Percentiles rank a stretch among this genome's conserved stretches.
phyloP scores from a whole-genome alignment of 768 basidiomycete species.

The Stropharia rugosoannulata region DNA sequence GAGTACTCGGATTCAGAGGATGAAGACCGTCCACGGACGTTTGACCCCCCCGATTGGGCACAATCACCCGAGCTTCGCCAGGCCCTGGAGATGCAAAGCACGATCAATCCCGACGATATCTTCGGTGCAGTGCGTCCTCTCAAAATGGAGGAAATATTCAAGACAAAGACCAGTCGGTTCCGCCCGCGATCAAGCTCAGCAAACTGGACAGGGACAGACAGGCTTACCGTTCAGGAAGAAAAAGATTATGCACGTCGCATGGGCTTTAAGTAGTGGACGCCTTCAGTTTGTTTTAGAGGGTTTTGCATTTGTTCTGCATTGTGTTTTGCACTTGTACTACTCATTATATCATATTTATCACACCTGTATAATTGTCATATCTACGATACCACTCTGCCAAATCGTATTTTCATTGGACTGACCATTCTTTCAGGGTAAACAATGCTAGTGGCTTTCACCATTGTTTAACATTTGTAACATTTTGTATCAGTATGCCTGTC shows the following conservation, averaged over 20 bases:
- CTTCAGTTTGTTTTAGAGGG: constrained; percentile 16
- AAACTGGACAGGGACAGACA: constrained; percentile 94
- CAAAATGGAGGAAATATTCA: constrained; percentile 93
- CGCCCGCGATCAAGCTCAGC: constrained; percentile 90
- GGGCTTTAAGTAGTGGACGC: constrained; percentile 62
- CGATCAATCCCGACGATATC: constrained; percentile 87
- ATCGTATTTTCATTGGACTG: background rate
- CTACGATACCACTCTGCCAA: background rate
- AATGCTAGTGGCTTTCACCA: too few relatives aligned
- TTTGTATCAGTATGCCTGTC: too few relatives aligned
- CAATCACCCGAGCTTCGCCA: constrained; percentile 84
- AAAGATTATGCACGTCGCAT: constrained; percentile 85
- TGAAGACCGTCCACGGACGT: constrained; percentile 73
- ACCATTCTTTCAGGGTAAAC: too few relatives aligned
- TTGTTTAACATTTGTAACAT: too few relatives aligned
- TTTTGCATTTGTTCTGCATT: background rate
- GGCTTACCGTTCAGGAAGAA: constrained; percentile 81
- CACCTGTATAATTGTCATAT: background rate
- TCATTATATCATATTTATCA: background rate
- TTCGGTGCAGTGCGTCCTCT: constrained; percentile 88
- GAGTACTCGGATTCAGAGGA: constrained; percentile 98
- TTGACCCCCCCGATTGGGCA: constrained; percentile 84
- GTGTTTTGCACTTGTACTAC: background rate
- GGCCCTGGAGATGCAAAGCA: constrained; percentile 79
- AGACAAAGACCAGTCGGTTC: constrained; percentile 73